Conservation (phyloP, 2,329 filamentous ascomycete species). For the Fusarium buxicola region DNA sequence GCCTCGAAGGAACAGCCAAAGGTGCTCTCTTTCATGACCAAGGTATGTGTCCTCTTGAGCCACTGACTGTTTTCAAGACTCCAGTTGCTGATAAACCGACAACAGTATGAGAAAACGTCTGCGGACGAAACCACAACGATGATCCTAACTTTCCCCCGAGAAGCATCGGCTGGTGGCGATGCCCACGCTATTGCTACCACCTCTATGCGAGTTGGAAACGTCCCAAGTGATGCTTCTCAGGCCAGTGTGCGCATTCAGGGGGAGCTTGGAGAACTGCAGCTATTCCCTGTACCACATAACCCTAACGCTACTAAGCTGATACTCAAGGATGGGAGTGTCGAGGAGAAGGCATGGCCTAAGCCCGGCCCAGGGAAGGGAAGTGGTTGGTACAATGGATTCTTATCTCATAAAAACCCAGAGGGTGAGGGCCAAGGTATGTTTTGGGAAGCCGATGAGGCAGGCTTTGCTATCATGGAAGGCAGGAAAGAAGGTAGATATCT, state of each 20-base stretch:
- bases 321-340: slow-evolving; percentile 58
- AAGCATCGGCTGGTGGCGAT: slow-evolving; percentile 51
- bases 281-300: slow-evolving; percentile 75
- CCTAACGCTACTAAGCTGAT: slow-evolving; percentile 74
- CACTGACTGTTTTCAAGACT: background rate
- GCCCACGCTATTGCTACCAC: slow-evolving; percentile 79
- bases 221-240: slow-evolving; percentile 67
- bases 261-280: slow-evolving; percentile 81
- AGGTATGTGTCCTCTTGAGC: slow-evolving; percentile 3
- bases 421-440: slow-evolving; percentile 82
- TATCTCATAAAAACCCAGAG: slow-evolving; percentile 52
- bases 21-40: slow-evolving; percentile 72
- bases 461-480: slow-evolving; percentile 77
- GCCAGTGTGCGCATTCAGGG: slow-evolving; percentile 83
- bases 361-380: slow-evolving; percentile 56
- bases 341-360: slow-evolving; percentile 61
- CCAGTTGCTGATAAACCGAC: background rate
- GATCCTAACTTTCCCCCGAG: slow-evolving; percentile 76
- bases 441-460: slow-evolving; percentile 85
- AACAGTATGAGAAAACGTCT: slow-evolving; percentile 60
- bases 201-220: slow-evolving; percentile 60
- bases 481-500: slow-evolving; percentile 77
- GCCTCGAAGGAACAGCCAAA: slow-evolving; percentile 72
- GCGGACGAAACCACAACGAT: slow-evolving; percentile 83
- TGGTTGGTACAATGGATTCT: slow-evolving; percentile 27